These are phyloP conservation scores for Phytophthora pseudosyringae DNA, from an alignment of 352 stramenopile genomes.

Conservation along the genomic window DNA sequence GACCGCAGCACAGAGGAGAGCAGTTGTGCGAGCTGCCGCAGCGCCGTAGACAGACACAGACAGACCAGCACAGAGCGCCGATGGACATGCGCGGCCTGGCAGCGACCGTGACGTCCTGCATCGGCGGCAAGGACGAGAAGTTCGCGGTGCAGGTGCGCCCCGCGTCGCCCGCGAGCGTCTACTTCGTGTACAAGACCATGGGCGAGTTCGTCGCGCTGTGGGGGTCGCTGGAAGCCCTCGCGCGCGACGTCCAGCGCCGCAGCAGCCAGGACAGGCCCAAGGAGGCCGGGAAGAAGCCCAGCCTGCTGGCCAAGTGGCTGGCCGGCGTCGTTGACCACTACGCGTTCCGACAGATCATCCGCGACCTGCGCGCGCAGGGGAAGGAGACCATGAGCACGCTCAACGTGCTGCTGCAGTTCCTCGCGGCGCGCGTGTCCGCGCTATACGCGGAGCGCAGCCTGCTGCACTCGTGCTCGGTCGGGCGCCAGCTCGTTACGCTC, in stretches of 20 bases:
- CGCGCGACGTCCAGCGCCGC: slow-evolving; percentile 55
- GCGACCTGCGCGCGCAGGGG: slow-evolving; percentile 63
- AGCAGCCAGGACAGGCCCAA: slow-evolving; percentile 14
- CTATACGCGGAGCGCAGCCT: slow-evolving; percentile 66
- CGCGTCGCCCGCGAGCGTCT: slow-evolving; percentile 41
- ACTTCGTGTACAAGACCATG: slow-evolving; percentile 88
- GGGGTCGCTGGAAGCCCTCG: slow-evolving; percentile 62
- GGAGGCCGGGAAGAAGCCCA: slow-evolving; percentile 29
- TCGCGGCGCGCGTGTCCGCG: slow-evolving; percentile 67
- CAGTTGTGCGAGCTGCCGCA: background rate
- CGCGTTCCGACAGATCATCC: slow-evolving; percentile 65
- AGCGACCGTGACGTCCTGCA: slow-evolving; percentile 78
- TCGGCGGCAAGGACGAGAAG: slow-evolving; percentile 81
- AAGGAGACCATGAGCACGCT: slow-evolving; percentile 80
- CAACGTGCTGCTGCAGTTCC: slow-evolving; percentile 75
- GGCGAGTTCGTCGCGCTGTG: slow-evolving; percentile 78
- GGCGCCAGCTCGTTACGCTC: slow-evolving; percentile 60
- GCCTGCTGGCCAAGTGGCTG: slow-evolving; percentile 75
- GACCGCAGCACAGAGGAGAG: background rate
- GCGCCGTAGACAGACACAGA: slow-evolving; percentile 5
- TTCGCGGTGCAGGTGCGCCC: slow-evolving; percentile 74
- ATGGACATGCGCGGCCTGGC: slow-evolving; percentile 71
- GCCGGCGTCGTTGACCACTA: slow-evolving; percentile 79
- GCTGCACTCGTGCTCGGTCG: slow-evolving; percentile 59
- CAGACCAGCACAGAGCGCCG: background rate